Base-by-base conservation (phyloP, 352 stramenopile species). In the Phytopythium ostracodes region DNA sequence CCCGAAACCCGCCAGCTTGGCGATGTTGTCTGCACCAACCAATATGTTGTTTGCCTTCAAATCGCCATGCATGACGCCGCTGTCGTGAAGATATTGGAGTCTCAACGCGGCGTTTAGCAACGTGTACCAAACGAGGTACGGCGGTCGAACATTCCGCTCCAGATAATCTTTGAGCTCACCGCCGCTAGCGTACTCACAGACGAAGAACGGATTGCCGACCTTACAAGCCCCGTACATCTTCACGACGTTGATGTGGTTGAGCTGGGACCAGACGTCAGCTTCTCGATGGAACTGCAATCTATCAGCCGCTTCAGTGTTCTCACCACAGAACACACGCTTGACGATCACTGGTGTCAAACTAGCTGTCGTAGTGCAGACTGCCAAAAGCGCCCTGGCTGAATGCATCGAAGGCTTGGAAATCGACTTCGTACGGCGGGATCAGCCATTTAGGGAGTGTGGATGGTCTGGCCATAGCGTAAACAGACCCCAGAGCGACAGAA, bases 171-270 rank as follows among this genome's bases (percentile, higher is more conserved):
- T n/a, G 10, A 72, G 29, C 14, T 60, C 67, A 15, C 69, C 69
- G 20, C 53, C 14, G 3, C 17, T 33, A 1, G 65, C 65, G 12
- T 59, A 53, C n/a, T 76, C 69, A 54, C 60, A 76, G 11, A 76
- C 65, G 44, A 76, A 70, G 18, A 70, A 63, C 10, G 65, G 62
- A 1, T 52, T 59, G 1, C 55, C 49, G n/a, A 72, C 63, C 33
- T 75, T 65, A 7, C 65, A 79, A 7, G 68, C 71, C 15, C 65
- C 68, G 24, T 72, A 70, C 40, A 75, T 59, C 42, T 70, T 63
- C 35, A 74, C 29, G 11, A 79, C 36, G 40, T 79, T 60, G 24
- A 63, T 57, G 35, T 80, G 63, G 12, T 68, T 64, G 15, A 79
- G 27, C 0, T 44, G 42, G 40, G 60, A 64, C 71, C 68, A 76